A percentile compares a stretch with the other conserved stretches of the same genome.
Evolutionary conservation across 805 yeast species (phyloP).

Genomic region (Kregervanrija delftensis): DNA sequence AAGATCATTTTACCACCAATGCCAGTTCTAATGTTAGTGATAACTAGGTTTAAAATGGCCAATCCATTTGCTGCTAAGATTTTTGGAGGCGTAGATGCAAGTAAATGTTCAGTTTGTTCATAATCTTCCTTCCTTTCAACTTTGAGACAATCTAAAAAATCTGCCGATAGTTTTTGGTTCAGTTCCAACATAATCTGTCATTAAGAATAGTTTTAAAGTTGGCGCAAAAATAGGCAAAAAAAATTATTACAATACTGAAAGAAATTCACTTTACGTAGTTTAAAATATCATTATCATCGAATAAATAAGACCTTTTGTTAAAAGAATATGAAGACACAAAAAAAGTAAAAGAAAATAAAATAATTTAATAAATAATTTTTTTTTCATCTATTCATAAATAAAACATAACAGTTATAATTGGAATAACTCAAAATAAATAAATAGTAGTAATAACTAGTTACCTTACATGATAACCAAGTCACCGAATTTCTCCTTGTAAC

Average conservation of each 20-base stretch:
- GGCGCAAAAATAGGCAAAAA: not conserved
- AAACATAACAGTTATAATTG: slow-evolving; percentile 3
- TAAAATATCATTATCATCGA: too few relatives aligned
- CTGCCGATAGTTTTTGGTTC: slow-evolving; percentile 25
- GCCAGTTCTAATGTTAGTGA: slow-evolving; percentile 65
- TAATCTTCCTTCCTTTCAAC: slow-evolving; percentile 50
- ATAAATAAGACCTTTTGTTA: too few relatives aligned
- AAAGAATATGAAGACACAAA: too few relatives aligned
- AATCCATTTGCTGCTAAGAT: slow-evolving; percentile 64
- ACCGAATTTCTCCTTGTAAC: slow-evolving; percentile 98
- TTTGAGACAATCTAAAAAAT: slow-evolving; percentile 33
- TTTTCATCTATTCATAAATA: slow-evolving; percentile 3
- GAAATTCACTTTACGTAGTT: not conserved
- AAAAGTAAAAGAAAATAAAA: too few relatives aligned
- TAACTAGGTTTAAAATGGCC: slow-evolving; percentile 61
- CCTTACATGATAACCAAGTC: slow-evolving; percentile 83
- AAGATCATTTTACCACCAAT: slow-evolving; percentile 68
- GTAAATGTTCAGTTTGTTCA: slow-evolving; percentile 36
- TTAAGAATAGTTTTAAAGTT: not conserved
- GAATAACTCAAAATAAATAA: slow-evolving; percentile 8
- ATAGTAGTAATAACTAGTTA: slow-evolving; percentile 2
- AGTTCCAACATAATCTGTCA: slow-evolving; percentile 2
- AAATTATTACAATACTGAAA: not conserved
- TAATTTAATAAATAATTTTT: not conserved
- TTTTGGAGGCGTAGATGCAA: slow-evolving; percentile 50